Percentiles rank a stretch among this genome's conserved stretches.
Conservation (phyloP, 1,139 yeast genomes). For the Candida buenavistaensis region DNA sequence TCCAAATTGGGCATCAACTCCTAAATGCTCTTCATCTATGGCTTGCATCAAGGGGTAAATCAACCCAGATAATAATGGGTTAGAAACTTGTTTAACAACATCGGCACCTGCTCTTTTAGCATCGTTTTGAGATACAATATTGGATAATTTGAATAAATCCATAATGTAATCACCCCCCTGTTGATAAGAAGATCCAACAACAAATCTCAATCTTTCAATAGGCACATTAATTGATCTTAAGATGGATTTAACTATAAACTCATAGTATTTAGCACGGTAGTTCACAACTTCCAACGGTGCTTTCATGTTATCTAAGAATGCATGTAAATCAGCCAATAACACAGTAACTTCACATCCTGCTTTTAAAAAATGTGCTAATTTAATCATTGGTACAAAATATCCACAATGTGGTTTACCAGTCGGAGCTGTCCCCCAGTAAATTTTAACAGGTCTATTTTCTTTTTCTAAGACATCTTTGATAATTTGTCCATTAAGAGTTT, state of each 20-base stretch:
- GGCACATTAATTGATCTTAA: constrained; percentile 87
- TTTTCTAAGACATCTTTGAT: constrained; percentile 81
- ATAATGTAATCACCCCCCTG: constrained; percentile 72
- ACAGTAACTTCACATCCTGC: constrained; percentile 97
- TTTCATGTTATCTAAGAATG: constrained; percentile 96
- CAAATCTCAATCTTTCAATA: constrained; percentile 80
- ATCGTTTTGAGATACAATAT: constrained; percentile 86
- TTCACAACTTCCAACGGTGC: constrained; percentile 93
- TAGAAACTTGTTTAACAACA: constrained; percentile 95
- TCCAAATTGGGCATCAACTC: constrained; percentile 93
- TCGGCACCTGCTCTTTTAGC: constrained; percentile 99
- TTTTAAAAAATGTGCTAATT: constrained; percentile 88
- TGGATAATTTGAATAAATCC: constrained; percentile 84
- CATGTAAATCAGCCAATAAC: constrained; percentile 94
- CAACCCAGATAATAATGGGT: constrained; percentile 89
- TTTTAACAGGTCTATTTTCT: constrained; percentile 75
- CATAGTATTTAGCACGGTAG: constrained; percentile 89
- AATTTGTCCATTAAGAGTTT: constrained; percentile 84
- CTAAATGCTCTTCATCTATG: constrained; percentile 88
- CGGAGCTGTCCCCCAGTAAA: constrained; percentile 86
- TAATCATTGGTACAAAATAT: constrained; percentile 96
- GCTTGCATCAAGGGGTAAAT: constrained; percentile 99
- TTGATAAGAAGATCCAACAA: constrained; percentile 88
- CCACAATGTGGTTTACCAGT: constrained; percentile 99
- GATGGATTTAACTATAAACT: constrained; percentile 76